Conservation (phyloP, 331 rosid species). For the Quercus tomentella region DNA sequence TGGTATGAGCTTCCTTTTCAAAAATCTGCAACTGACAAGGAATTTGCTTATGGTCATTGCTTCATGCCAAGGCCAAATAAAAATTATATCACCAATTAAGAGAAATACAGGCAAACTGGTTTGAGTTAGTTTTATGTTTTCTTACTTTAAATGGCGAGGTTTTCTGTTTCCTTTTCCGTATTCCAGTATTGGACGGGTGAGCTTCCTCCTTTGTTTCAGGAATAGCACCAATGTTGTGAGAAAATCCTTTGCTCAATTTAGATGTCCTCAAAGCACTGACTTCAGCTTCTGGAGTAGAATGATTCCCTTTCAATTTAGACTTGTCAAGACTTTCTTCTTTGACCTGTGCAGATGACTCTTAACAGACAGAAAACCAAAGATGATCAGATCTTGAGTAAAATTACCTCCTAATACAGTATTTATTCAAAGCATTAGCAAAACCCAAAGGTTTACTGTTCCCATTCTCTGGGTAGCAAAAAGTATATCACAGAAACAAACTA, state of each 20-base stretch:
- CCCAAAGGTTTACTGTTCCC: not conserved
- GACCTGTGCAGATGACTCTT: constrained; percentile 58
- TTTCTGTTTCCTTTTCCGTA: constrained; percentile 60
- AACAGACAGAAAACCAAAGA: constrained; percentile 20
- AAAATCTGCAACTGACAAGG: constrained; percentile 44
- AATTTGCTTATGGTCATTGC: constrained; percentile 21
- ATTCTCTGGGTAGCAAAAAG: not conserved
- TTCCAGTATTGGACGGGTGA: constrained; percentile 38
- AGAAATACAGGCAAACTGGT: constrained; percentile 6
- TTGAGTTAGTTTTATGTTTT: constrained; percentile 16
- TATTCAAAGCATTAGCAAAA: constrained; percentile 7
- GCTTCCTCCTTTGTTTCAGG: constrained; percentile 41
- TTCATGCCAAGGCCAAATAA: constrained; percentile 20
- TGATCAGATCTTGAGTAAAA: constrained; percentile 18
- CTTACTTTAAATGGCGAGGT: constrained; percentile 49
- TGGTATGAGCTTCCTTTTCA: constrained; percentile 43
- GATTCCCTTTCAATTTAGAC: constrained; percentile 47
- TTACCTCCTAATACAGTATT: constrained; percentile 6
- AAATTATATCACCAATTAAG: not conserved
- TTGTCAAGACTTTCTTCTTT: constrained; percentile 45
- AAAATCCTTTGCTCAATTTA: constrained; percentile 32
- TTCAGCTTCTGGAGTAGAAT: constrained; percentile 37
- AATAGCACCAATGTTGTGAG: constrained; percentile 32
- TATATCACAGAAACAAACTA: not conserved
- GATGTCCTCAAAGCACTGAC: constrained; percentile 30